Evolutionary conservation across 2,329 filamentous ascomycete species (phyloP), one percentile per base, ranked within the genome.

Genomic region (Paraphoma chrysanthemicola): DNA sequence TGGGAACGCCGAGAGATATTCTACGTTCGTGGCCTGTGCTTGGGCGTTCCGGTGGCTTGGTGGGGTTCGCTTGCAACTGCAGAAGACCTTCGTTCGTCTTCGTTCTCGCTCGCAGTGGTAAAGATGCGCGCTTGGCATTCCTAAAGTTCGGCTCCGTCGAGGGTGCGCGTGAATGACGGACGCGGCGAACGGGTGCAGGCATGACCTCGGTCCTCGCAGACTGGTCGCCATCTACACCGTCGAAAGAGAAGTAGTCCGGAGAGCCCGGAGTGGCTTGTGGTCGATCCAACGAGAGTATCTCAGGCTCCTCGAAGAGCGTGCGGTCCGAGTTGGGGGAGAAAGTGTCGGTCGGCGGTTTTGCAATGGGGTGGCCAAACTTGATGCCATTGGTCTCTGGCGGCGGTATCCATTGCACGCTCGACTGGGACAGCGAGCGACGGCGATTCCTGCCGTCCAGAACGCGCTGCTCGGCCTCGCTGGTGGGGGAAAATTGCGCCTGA

Each of bases 11-110:
- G 29, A 70, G 44, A 17, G 67, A 67, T n/a, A 66, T 56, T 30
- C 60, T 62, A 54, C 67, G 66, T 17, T 63, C 59, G 44, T 67
- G 65, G 5, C 23, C 42, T 42, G 56, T 56, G 36, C 53, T 46
- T 31, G 46, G 53, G 53, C 36, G 56, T 38, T 59, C 49, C 29
- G 46, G 33, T 14, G 33, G 38, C 16, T 62, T 67, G 18, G 59
- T 48, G 0, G 57, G 44, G 9, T 62, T 64, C 47, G 65, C 59
- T 17, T 60, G 64, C 23, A 70, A 48, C 30, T 68, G 59, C 11
- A 68, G 48, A 10, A 70, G 55, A 2, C 67, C 67, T 45, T 66
- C 62, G 17, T 64, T 66, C 16, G 60, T 66, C 48, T 63, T 66
- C 23, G 59, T 53, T n/a, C 63, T 53, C 11, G 56, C 53, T n/a